phyloP scores from a whole-genome alignment of 495 filamentous ascomycete species.

The Neurospora discreta region DNA sequence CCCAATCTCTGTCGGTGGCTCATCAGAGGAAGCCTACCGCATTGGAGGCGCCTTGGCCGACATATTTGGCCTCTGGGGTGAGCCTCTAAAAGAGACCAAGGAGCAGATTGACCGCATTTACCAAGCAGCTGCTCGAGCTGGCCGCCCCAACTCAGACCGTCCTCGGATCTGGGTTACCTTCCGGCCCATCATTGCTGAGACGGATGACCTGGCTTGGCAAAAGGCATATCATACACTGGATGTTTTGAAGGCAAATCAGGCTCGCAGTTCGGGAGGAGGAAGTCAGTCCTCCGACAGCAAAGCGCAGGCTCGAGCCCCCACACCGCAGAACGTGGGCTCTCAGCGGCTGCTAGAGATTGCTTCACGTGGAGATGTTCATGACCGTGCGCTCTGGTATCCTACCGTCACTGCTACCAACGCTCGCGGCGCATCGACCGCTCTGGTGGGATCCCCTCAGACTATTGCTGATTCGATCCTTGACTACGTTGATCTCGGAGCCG shows the following conservation, averaged over 20 bases:
- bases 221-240: constrained; percentile 41
- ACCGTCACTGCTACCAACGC: constrained; percentile 45
- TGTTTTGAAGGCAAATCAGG: constrained; percentile 19
- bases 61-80: constrained; percentile 47
- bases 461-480: constrained; percentile 40
- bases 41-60: constrained; percentile 41
- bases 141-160: constrained; percentile 24
- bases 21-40: constrained; percentile 41
- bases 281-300: background rate
- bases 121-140: constrained; percentile 35
- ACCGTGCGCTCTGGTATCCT: constrained; percentile 45
- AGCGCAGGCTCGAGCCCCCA: constrained; percentile 9
- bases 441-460: constrained; percentile 40
- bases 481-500: constrained; percentile 41
- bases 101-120: constrained; percentile 45
- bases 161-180: constrained; percentile 48
- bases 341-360: constrained; percentile 44
- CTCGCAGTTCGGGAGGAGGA: background rate
- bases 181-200: constrained; percentile 43
- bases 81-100: constrained; percentile 44
- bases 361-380: constrained; percentile 40
- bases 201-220: constrained; percentile 42
- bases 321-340: constrained; percentile 43
- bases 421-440: constrained; percentile 42
- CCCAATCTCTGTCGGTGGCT: constrained; percentile 42